Evolutionary conservation across 192 early-diverging fungal species (phyloP), one percentile per base, ranked within the genome.

Genomic region (Geranomyces michiganensis): DNA sequence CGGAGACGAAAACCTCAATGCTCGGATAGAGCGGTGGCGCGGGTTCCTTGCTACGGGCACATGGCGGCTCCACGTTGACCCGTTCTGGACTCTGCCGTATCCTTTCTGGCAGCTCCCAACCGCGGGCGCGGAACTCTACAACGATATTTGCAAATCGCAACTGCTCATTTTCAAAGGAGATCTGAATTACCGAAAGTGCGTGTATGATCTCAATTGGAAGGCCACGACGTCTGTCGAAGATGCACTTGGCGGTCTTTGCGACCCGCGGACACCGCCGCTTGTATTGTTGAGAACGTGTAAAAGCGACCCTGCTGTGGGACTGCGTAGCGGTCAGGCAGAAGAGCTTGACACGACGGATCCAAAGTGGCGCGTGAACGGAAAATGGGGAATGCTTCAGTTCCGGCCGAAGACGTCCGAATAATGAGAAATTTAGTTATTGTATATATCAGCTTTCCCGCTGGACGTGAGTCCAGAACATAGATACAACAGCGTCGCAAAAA

Each of bases 81-180:
- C 85, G 22, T 96, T 97, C 67, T 99, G 94, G 95, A 94, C 92
- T 9, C 84, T 85, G 0, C 91, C 92, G 46, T 90, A 89, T 55
- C 74, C 94, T 0, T 97, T 90, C 81, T 86, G 91, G 74, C 88
- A 94, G 56, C 79, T 99, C 33, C 84, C 85, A 10, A 87, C 82
- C 1, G 79, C 83, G 53, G 89, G 87, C 21, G 82, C 85, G 24
- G 85, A 85, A 24, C 73, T 96, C 14, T 95, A 85, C 77, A 51
- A 76, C 6, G 78, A 86, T 76, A 86, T 81, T 69, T 82, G 43
- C 59, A 61, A 15, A 74, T 80, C 92, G 0, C 80, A 88, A 31
- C 53, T 94, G 24, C 81, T 93, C 47, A 87, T 99, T 15, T 98
- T 95, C 76, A 99, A 99, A 78, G 97, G 97, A 41, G 97, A 99